Evolutionary conservation across 306 rosid genomes (phyloP), one percentile per base, ranked within the genome.

Genomic region (Lathyrus tuberosus): DNA sequence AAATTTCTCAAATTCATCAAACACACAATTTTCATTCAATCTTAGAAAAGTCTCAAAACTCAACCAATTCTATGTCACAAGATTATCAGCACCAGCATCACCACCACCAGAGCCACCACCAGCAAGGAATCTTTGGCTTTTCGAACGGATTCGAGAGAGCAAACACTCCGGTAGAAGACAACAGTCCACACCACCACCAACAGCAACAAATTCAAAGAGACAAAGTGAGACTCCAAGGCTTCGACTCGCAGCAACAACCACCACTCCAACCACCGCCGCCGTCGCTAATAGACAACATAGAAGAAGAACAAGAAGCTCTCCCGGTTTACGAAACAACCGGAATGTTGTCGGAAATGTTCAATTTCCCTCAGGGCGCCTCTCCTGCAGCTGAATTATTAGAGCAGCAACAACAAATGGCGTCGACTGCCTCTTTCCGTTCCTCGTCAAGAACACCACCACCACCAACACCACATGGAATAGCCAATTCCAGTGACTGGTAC

Each of bases 281-380:
- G 2, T 77, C 86, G 14, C 67, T 85, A 28, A 85, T 83, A 1
- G 97, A 86, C 28, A 92, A 85, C n/a, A 73, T 91, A 31, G 95
- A 89, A 6, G 96, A 88, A 2, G 89, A 83, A 20, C 74, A 87
- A 3, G 87, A 83, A 10, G 82, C 79, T 12, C 82, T 88, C 6
- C 91, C 89, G 0, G 91, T 76, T 15, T 90, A 88, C 3, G 98
- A 94, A 56, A 79, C 90, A 0, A 84, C 88, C 0, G 97, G 98
- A 31, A 94, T 94, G 91, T 67, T 94, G 37, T 90, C 98, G 0
- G 98, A 94, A 81, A 90, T 94, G 96, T 94, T 94, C 86, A 90
- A 84, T 83, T 90, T 87, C 74, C 79, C 88, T 35, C 81, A 84
- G 0, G 71, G 86, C 9, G 37, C 83, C 0, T 28, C 80, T 0